Evolutionary conservation across 1,139 yeast genomes (phyloP).

Genomic region (Blastobotrys apis): DNA sequence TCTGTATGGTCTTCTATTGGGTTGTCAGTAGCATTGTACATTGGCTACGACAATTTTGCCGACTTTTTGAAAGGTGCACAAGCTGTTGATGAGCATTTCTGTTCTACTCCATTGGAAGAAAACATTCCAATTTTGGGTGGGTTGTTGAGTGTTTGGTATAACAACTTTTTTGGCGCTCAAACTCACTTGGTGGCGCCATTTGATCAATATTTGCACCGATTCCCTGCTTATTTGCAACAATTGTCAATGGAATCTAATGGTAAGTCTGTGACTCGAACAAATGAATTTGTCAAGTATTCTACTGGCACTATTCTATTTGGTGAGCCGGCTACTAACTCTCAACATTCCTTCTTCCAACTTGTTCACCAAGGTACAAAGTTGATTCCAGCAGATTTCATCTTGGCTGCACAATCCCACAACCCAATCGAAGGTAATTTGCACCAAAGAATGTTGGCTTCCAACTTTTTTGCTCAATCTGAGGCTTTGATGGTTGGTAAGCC

Average conservation of each 20-base stretch:
- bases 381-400: conserved; percentile 92
- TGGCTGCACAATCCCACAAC: conserved; percentile 97
- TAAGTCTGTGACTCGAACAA: conserved; percentile 91
- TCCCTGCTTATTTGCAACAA: conserved; percentile 99
- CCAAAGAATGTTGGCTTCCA: conserved; percentile 96
- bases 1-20: conserved; percentile 99
- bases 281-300: conserved; percentile 86
- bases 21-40: conserved; percentile 86
- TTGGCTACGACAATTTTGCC: conserved; percentile 92
- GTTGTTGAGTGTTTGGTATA: conserved; percentile 92
- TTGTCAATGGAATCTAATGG: conserved; percentile 99
- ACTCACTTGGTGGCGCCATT: conserved; percentile 97
- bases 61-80: conserved; percentile 94
- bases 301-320: conserved; percentile 95
- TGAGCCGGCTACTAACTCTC: conserved; percentile 98
- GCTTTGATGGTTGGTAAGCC: conserved; percentile 96
- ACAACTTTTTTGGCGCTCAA: conserved; percentile 96
- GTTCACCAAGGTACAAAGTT: conserved; percentile 98
- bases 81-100: conserved; percentile 90
- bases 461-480: conserved; percentile 97
- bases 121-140: conserved; percentile 95
- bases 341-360: conserved; percentile 98
- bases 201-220: conserved; percentile 96
- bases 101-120: conserved; percentile 74
- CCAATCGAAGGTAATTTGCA: conserved; percentile 92